A percentile compares a stretch with the other conserved stretches of the same genome.
phyloP scores from a whole-genome alignment of 2,329 filamentous ascomycete genomes.

The Mycosphaerelloides madeirae region DNA sequence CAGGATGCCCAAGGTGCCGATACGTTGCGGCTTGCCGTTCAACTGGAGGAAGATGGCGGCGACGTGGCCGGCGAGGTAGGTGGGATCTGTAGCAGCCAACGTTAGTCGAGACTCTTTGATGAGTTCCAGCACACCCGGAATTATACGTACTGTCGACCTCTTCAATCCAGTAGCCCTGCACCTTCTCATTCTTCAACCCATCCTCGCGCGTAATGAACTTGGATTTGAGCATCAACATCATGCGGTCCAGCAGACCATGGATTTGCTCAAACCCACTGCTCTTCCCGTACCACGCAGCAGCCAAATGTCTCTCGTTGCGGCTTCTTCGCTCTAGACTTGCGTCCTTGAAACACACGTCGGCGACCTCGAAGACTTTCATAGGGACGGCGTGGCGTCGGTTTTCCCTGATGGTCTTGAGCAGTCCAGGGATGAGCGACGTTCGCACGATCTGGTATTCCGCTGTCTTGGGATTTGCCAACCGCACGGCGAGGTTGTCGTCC shows the following conservation, averaged over 20 bases:
- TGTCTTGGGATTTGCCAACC: constrained; percentile 88
- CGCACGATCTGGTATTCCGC: constrained; percentile 90
- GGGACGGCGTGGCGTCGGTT: constrained; percentile 86
- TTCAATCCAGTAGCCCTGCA: constrained; percentile 79
- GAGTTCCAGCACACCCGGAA: too few species aligned
- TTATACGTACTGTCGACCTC: constrained; percentile 66
- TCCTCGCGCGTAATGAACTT: constrained; percentile 75
- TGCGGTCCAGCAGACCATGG: constrained; percentile 84
- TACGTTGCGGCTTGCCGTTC: constrained; percentile 65
- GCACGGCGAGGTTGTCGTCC: constrained; percentile 77
- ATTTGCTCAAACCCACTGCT: constrained; percentile 92
- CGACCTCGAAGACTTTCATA: constrained; percentile 87
- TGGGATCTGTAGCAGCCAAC: constrained; percentile 57
- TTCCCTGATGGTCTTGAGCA: constrained; percentile 89
- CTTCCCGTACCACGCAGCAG: constrained; percentile 93
- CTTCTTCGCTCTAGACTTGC: constrained; percentile 73
- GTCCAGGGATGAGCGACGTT: constrained; percentile 76
- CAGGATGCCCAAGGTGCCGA: constrained; percentile 89
- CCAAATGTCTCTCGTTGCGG: constrained; percentile 90
- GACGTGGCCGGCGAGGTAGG: constrained; percentile 86
- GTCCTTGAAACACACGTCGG: constrained; percentile 91
- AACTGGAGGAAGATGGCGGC: constrained; percentile 77
- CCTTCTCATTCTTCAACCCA: constrained; percentile 51
- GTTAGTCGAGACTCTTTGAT: not conserved
- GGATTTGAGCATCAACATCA: constrained; percentile 86